Percentiles rank a stretch among this genome's conserved stretches.
phyloP scores from a whole-genome alignment of 1,284 basidiomycete genomes.

The Papiliotrema fonsecae region DNA sequence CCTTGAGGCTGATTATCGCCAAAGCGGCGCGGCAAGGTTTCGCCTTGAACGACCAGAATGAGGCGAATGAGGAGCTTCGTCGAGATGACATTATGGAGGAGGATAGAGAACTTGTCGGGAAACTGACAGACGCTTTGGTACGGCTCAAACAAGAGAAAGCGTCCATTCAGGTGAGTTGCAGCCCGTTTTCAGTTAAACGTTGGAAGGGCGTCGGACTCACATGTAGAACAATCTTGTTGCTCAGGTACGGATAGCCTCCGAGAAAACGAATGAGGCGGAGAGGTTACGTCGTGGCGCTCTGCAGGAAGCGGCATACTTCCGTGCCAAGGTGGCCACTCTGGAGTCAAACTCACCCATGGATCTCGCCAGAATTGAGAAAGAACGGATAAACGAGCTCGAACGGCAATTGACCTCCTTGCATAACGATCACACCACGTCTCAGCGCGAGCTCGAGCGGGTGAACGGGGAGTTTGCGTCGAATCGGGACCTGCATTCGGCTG shows the following conservation, averaged over 20 bases:
- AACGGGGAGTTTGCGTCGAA: constrained; percentile 69
- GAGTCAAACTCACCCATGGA: constrained; percentile 69
- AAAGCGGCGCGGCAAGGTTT: constrained; percentile 79
- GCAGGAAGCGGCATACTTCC: constrained; percentile 94
- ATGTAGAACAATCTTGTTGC: constrained; percentile 38
- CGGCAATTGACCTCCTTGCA: constrained; percentile 64
- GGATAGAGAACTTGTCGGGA: constrained; percentile 39
- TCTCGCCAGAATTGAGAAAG: constrained; percentile 67
- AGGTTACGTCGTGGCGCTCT: constrained; percentile 71
- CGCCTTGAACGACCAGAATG: constrained; percentile 57
- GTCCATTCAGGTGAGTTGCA: constrained; percentile 77
- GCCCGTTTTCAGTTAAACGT: constrained; percentile 8
- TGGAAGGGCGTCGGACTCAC: constrained; percentile 54
- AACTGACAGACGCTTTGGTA: constrained; percentile 68
- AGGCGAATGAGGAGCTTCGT: constrained; percentile 45
- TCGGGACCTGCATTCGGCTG: constrained; percentile 65
- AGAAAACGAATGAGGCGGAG: constrained; percentile 75
- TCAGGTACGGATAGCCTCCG: constrained; percentile 59
- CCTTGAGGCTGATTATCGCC: constrained; percentile 77
- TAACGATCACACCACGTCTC: constrained; percentile 58
- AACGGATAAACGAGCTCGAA: constrained; percentile 76
- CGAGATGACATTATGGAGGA: constrained; percentile 33
- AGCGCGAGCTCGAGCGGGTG: constrained; percentile 64
- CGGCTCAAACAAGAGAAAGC: constrained; percentile 86
- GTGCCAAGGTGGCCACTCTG: constrained; percentile 82